Conservation (phyloP, 2,329 filamentous ascomycete genomes). For the Reticulascus tulasneorum region DNA sequence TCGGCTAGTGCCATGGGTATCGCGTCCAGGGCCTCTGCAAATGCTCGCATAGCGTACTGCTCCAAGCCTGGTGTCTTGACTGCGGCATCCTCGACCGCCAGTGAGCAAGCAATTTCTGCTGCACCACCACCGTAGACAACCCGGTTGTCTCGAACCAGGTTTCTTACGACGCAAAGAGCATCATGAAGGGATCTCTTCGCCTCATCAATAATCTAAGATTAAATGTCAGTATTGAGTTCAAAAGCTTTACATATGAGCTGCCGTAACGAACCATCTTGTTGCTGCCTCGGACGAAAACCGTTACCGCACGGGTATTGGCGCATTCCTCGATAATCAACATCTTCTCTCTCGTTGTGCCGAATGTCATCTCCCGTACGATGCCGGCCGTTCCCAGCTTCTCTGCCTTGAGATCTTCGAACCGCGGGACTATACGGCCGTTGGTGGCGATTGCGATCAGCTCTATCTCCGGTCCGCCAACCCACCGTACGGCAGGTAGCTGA, state of each 20-base stretch:
- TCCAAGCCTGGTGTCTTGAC: conserved; percentile 94
- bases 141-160: conserved; percentile 91
- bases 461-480: conserved; percentile 97
- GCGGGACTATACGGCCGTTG: conserved; percentile 93
- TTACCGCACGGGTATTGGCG: conserved; percentile 94
- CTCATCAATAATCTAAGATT: conserved; percentile 85
- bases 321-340: conserved; percentile 99
- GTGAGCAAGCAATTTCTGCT: conserved; percentile 92
- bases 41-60: conserved; percentile 98
- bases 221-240: conserved; percentile 17
- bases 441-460: conserved; percentile 98
- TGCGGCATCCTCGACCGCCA: conserved; percentile 93
- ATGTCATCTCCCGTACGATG: conserved; percentile 88
- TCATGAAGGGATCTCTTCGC: conserved; percentile 97
- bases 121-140: conserved; percentile 97
- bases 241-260: background rate
- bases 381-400: conserved; percentile 91
- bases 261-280: conserved; percentile 89
- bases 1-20: conserved; percentile 95
- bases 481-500: conserved; percentile 89
- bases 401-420: conserved; percentile 88
- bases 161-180: conserved; percentile 94
- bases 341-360: conserved; percentile 97
- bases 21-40: conserved; percentile 88
- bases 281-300: conserved; percentile 91